A percentile compares a stretch with the other conserved stretches of the same genome.
Evolutionary conservation across 805 yeast genomes (phyloP).

Genomic region (Cyberlindnera maritima): DNA sequence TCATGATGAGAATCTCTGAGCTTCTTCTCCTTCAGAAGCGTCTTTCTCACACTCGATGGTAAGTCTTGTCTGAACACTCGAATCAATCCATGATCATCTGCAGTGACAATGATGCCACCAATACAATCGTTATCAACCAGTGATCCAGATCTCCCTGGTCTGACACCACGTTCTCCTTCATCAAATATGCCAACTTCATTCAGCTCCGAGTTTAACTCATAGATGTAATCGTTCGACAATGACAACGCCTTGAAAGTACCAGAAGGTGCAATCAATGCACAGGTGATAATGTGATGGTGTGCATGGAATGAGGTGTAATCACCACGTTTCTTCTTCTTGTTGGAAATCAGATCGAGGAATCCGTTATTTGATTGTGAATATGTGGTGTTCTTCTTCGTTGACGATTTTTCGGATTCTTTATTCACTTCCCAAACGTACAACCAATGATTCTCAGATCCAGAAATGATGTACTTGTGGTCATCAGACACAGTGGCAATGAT

Average conservation of each 20-base stretch:
- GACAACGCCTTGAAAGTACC: constrained; percentile 62
- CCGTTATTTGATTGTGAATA: neutral
- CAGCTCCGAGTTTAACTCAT: constrained; percentile 47
- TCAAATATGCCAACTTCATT: constrained; percentile 2
- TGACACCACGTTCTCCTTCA: neutral
- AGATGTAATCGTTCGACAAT: constrained; percentile 76
- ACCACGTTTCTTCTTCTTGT: constrained; percentile 43
- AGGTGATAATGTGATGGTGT: constrained; percentile 69
- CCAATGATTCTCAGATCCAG: constrained; percentile 89
- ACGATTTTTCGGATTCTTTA: too few relatives aligned
- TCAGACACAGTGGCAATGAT: constrained; percentile 65
- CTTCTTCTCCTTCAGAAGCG: constrained; percentile 26
- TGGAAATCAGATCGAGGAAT: constrained; percentile 16
- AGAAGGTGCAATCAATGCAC: constrained; percentile 75
- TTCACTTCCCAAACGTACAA: constrained; percentile 72
- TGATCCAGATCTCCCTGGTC: too few relatives aligned
- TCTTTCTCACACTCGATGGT: constrained; percentile 46
- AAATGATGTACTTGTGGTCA: constrained; percentile 54
- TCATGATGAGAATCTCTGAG: constrained; percentile 1
- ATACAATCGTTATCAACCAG: constrained; percentile 31
- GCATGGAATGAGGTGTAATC: constrained; percentile 75
- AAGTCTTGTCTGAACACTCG: constrained; percentile 80
- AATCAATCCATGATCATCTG: constrained; percentile 71
- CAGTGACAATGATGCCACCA: constrained; percentile 62
- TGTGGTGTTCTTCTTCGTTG: neutral